These are phyloP conservation scores for Erythrobasidium hasegawianum DNA, from an alignment of 1,284 basidiomycete species.

Conservation along the genomic window DNA sequence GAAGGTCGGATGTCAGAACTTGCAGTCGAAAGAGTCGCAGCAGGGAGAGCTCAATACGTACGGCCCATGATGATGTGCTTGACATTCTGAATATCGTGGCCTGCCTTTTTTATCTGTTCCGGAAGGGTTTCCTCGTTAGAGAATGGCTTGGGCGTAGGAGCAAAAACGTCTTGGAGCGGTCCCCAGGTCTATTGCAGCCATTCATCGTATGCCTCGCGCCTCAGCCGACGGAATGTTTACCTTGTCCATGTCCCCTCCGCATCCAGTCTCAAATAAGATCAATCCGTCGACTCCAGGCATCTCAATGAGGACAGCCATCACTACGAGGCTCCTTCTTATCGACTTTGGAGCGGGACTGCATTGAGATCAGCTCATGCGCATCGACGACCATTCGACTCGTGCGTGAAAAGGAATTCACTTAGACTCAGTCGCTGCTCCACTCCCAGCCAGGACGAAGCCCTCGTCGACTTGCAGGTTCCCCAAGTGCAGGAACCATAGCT, in stretches of 20 bases:
- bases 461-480: slow-evolving; percentile 46
- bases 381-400: too few relatives aligned
- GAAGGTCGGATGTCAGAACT: too few relatives aligned
- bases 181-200: too few relatives aligned
- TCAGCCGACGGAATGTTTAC: too few relatives aligned
- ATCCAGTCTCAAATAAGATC: slow-evolving; percentile 44
- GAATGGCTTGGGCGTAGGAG: neutral
- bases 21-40: too few relatives aligned
- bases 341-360: too few relatives aligned
- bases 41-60: too few relatives aligned
- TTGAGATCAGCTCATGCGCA: too few relatives aligned
- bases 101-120: slow-evolving; percentile 43
- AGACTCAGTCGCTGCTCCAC: slow-evolving; percentile 35
- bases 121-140: slow-evolving; percentile 45
- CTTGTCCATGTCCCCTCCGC: neutral
- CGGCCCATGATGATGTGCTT: slow-evolving; percentile 32
- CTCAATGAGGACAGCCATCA: too few relatives aligned
- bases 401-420: too few relatives aligned
- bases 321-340: too few relatives aligned
- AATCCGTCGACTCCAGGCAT: slow-evolving; percentile 40
- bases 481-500: slow-evolving; percentile 44
- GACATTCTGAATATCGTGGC: slow-evolving; percentile 41
- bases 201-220: too few relatives aligned
- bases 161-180: neutral
- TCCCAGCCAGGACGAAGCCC: slow-evolving; percentile 46